Conservation (phyloP, 1,284 basidiomycete genomes). For the Boletus semigastroideus region DNA sequence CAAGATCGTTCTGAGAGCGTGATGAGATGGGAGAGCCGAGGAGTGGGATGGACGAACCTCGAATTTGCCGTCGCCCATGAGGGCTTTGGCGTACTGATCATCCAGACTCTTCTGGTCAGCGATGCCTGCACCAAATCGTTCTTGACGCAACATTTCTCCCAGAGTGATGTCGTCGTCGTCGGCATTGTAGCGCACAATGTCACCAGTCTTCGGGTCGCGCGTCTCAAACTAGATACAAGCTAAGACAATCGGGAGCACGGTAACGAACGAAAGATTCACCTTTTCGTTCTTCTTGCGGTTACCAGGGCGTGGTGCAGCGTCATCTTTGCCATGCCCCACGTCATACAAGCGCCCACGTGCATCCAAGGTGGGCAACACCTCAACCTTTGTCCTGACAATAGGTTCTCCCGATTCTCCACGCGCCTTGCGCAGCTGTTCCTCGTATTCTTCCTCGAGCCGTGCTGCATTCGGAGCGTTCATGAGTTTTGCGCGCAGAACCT, state of each 20-base stretch:
- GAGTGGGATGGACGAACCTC: constrained; percentile 49
- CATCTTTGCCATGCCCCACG: constrained; percentile 71
- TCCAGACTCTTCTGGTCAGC: constrained; percentile 91
- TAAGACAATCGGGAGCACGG: background rate
- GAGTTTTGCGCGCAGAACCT: constrained; percentile 88
- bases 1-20: constrained; percentile 67
- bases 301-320: constrained; percentile 49
- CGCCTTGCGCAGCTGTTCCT: constrained; percentile 57
- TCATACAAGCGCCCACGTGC: constrained; percentile 88
- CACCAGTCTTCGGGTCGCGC: constrained; percentile 84
- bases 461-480: constrained; percentile 74
- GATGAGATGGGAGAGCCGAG: background rate
- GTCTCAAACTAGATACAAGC: constrained; percentile 70
- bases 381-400: constrained; percentile 59
- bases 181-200: constrained; percentile 80
- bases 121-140: constrained; percentile 86
- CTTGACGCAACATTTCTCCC: constrained; percentile 91
- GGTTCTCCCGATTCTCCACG: constrained; percentile 46
- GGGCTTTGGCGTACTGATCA: constrained; percentile 83
- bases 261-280: constrained; percentile 40
- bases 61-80: constrained; percentile 86
- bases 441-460: constrained; percentile 81
- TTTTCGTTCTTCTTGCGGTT: constrained; percentile 79
- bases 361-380: constrained; percentile 91
- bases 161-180: constrained; percentile 88